Evolutionary conservation across 2,329 filamentous ascomycete genomes (phyloP).

Genomic region (Trichoderma afroharzianum): DNA sequence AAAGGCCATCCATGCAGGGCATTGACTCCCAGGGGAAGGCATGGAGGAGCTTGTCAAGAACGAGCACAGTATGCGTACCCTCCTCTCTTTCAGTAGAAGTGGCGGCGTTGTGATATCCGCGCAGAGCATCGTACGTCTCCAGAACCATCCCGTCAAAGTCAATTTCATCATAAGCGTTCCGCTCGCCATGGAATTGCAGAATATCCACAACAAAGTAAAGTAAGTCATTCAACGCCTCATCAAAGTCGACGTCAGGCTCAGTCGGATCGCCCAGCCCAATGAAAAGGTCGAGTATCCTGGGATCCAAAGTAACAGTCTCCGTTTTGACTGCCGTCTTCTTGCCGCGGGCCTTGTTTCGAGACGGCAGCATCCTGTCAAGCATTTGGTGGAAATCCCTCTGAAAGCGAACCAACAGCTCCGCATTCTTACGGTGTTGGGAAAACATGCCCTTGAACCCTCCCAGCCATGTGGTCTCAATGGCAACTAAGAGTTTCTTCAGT

Average conservation of each 20-base stretch:
- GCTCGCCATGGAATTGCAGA: slow-evolving; percentile 91
- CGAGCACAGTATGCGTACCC: slow-evolving; percentile 72
- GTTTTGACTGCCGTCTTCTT: slow-evolving; percentile 46
- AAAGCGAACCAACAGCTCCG: slow-evolving; percentile 68
- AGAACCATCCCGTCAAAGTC: slow-evolving; percentile 91
- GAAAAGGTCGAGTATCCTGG: slow-evolving; percentile 78
- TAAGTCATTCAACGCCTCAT: slow-evolving; percentile 86
- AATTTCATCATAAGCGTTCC: slow-evolving; percentile 95
- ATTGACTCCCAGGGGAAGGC: slow-evolving; percentile 94
- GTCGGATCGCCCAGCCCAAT: slow-evolving; percentile 75
- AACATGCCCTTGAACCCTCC: slow-evolving; percentile 96
- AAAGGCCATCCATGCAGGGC: slow-evolving; percentile 73
- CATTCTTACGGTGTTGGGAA: slow-evolving; percentile 63
- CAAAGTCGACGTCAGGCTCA: slow-evolving; percentile 66
- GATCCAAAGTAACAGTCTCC: slow-evolving; percentile 48
- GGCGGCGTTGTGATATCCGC: slow-evolving; percentile 64
- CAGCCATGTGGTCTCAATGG: slow-evolving; percentile 90
- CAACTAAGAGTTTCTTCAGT: slow-evolving; percentile 72
- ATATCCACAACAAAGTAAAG: slow-evolving; percentile 97
- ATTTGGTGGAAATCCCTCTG: slow-evolving; percentile 73
- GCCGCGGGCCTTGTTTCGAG: slow-evolving; percentile 60
- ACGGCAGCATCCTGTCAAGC: slow-evolving; percentile 81
- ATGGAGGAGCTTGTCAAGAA: slow-evolving; percentile 88
- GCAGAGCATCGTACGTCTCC: slow-evolving; percentile 80
- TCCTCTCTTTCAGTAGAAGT: slow-evolving; percentile 40